Evolutionary conservation across 768 basidiomycete genomes (phyloP), one percentile per base, ranked within the genome.

Genomic region (Candolleomyces aberdarensis): DNA sequence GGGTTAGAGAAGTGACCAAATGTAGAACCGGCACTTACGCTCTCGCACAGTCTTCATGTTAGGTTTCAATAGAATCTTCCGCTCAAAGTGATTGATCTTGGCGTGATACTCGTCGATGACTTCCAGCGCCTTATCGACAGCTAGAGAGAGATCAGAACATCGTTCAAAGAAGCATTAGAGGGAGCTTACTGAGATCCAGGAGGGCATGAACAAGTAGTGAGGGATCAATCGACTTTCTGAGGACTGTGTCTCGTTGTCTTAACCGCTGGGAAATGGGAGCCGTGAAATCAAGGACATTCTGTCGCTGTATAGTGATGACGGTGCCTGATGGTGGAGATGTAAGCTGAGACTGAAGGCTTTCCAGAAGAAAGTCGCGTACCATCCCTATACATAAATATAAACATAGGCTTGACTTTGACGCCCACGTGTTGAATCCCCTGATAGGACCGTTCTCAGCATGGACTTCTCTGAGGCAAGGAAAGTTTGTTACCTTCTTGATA

Each of bases 121-220:
- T 66, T 86, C 84, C 11, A 91, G 71, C 1, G 85, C 83, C 50
- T 82, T 78, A 69, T 92, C 90, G 13, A 90, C 88, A 51, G 88
- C 86, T 88, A 15, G 32, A 43, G 0, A 60, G 47, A 56, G 41
- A 19, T 17, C 8, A 46, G 40, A 46, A 39, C 3, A 46, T 3
- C 15, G 26, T 19, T 20, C 31, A 22, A 29, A 17, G 43, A 43
- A 9, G 51, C 47, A 54, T 14, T 51, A 44, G 26, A 47, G 29
- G 32, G 11, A 6, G 71, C 76, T 26, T 57, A 83, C 83, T 72
- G 26, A 79, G 76, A 69, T 92, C 91, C 44, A 93, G 74, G 22
- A 93, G 65, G 39, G 83, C 82, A 69, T 92, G 85, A 3, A 92
- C 79, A 8, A 93, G 76, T 13, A 93, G 72, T 11, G 86, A 87